Evolutionary conservation across 2,329 filamentous ascomycete genomes (phyloP), one percentile per base, ranked within the genome.

Genomic region (Fusarium redolens): DNA sequence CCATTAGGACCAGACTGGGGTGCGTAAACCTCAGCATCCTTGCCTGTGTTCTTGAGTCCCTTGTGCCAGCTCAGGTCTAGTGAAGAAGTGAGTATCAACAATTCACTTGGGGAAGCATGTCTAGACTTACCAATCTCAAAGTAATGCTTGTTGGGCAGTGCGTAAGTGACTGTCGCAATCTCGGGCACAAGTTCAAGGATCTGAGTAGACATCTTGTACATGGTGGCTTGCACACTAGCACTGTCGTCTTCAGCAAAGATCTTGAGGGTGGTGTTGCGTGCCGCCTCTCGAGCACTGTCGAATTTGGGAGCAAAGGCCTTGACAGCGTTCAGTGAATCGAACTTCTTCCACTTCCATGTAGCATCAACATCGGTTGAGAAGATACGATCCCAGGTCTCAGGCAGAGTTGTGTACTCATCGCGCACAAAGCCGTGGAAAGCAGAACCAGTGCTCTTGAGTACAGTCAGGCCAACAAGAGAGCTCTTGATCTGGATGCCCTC

Each of bases 101-200:
- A 48, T n/a, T 33, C 15, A n/a, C 10, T 37, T 12, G 41, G 18
- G 20, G n/a, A 35, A 48, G n/a, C 5, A 48, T 40, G 22, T 15
- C 17, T 6, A 51, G 18, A 86, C 92, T 85, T 85, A 94, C 91
- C 93, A 82, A 98, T 92, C 84, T 98, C 96, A 80, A 98, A 98
- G 85, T 98, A 98, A 85, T 99, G 96, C 86, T 98, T 98, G 87
- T 99, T 99, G 15, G 96, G 96, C 78, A 99, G 87, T 13, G 92
- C 87, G 81, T 98, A 98, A 77, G 92, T 89, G 45, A 96, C 93
- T 28, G 88, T 86, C 48, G 92, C 89, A 28, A 95, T 89, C 72
- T 91, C 86, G 18, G 94, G 92, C 30, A 91, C 93, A 28, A 87
- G 90, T 13, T 89, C 92, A 59, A 99, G 86, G 75, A 99, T 97